A percentile compares a stretch with the other conserved stretches of the same genome.
Evolutionary conservation across 345 rosid species (phyloP).

Genomic region (Eutrema japonicum): DNA sequence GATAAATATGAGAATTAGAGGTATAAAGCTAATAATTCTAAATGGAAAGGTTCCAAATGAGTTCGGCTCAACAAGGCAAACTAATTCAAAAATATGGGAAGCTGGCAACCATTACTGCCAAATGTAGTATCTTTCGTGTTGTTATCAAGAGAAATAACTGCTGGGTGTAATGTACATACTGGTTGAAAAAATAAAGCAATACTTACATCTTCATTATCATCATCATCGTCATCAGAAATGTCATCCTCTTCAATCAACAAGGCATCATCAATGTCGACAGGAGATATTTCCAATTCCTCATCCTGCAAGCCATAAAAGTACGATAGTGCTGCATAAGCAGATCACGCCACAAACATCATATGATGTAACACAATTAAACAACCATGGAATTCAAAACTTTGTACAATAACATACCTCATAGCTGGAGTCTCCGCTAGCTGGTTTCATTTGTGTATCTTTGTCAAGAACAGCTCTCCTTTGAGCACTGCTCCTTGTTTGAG

Average conservation of each 20-base stretch:
- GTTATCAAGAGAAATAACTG: constrained; percentile 9
- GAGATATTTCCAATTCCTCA: constrained; percentile 89
- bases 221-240: constrained; percentile 92
- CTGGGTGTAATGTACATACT: not conserved
- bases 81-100: not conserved
- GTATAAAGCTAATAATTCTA: constrained; percentile 3
- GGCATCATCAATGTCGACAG: constrained; percentile 91
- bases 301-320: constrained; percentile 59
- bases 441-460: constrained; percentile 76
- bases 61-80: not conserved
- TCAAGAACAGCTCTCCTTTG: constrained; percentile 85
- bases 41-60: not conserved
- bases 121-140: constrained; percentile 22
- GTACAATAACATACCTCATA: constrained; percentile 75
- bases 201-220: constrained; percentile 94
- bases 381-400: constrained; percentile 12
- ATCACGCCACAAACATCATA: constrained; percentile 34
- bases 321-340: not conserved
- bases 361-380: constrained; percentile 22
- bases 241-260: constrained; percentile 98
- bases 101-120: constrained; percentile 10
- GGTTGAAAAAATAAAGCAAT: constrained; percentile 12
- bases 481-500: constrained; percentile 92
- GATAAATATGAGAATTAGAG: constrained; percentile 9
- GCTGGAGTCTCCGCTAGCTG: constrained; percentile 72